phyloP scores from a whole-genome alignment of 441 rosid genomes.

The Adansonia grandidieri region DNA sequence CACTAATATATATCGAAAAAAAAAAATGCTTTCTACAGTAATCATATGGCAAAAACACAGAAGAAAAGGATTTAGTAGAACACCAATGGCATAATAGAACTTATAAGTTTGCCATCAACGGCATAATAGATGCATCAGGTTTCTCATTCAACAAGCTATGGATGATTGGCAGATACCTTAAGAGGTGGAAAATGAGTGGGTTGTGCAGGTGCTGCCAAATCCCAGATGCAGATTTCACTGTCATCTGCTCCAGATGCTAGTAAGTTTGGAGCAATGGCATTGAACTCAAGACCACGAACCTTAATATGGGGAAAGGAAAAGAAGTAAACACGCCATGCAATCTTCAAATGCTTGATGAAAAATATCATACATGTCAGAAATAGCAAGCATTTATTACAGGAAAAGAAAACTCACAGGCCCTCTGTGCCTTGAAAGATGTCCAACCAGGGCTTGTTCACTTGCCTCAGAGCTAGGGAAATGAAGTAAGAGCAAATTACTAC shows the following conservation, averaged over 20 bases:
- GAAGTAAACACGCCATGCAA: constrained; percentile 24
- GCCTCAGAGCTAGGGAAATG: constrained; percentile 53
- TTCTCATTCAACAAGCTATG: constrained; percentile 19
- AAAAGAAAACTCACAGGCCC: constrained; percentile 81
- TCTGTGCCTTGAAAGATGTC: constrained; percentile 74
- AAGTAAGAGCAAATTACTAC: not conserved
- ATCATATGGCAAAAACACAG: not conserved
- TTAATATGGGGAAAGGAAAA: constrained; percentile 36
- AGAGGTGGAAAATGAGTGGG: constrained; percentile 89
- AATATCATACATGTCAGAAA: not conserved
- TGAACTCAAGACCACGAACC: constrained; percentile 99
- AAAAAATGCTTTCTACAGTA: not conserved
- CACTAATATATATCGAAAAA: not conserved
- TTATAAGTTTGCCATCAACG: not conserved
- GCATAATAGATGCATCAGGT: not conserved
- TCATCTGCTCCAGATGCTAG: constrained; percentile 99
- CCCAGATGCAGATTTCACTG: constrained; percentile 98
- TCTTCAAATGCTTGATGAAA: constrained; percentile 18
- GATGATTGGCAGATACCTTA: constrained; percentile 49
- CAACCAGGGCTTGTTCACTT: too few relatives aligned
- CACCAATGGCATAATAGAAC: not conserved
- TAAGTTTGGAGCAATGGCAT: constrained; percentile 67
- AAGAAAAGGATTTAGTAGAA: not conserved
- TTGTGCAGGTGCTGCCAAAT: constrained; percentile 75
- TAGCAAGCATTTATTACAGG: not conserved